phyloP scores from a whole-genome alignment of 2,329 filamentous ascomycete genomes.

The Calonectria pauciramosa region DNA sequence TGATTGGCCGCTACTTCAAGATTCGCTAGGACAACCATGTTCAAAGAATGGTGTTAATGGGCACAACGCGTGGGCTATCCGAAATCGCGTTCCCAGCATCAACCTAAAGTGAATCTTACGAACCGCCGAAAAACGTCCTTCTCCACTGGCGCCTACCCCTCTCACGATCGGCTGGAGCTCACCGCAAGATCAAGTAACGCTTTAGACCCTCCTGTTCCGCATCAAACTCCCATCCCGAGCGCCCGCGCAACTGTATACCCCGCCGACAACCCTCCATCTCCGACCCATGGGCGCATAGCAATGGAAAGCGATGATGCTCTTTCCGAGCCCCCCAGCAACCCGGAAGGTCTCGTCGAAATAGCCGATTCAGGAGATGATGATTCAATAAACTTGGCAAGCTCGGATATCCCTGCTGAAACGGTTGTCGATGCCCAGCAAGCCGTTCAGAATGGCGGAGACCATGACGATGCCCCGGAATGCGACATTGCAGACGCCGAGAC shows the following conservation, averaged over 20 bases:
- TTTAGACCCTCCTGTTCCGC: not conserved
- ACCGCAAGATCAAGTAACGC: not conserved
- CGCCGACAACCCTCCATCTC: constrained; percentile 7
- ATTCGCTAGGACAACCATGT: constrained; percentile 23
- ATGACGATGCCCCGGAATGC: not conserved
- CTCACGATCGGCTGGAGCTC: not conserved
- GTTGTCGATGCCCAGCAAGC: not conserved
- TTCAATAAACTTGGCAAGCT: not conserved
- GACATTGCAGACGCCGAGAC: not conserved
- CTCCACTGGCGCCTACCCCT: constrained; percentile 16
- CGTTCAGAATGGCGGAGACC: not conserved
- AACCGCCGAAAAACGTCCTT: not conserved
- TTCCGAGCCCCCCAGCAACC: constrained; percentile 18
- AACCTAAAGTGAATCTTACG: constrained; percentile 26
- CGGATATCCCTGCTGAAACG: not conserved
- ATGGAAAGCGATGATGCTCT: constrained; percentile 35
- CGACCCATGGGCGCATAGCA: constrained; percentile 14
- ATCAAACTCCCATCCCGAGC: not conserved
- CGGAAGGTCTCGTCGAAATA: not conserved
- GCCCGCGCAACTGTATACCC: constrained; percentile 6
- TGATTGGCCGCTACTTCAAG: constrained; percentile 32
- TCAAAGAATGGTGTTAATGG: constrained; percentile 29
- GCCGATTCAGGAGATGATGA: not conserved
- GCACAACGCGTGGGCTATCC: constrained; percentile 37
- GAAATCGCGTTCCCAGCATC: constrained; percentile 37